phyloP scores from a whole-genome alignment of 345 rosid genomes.

The Orychophragmus violaceus region DNA sequence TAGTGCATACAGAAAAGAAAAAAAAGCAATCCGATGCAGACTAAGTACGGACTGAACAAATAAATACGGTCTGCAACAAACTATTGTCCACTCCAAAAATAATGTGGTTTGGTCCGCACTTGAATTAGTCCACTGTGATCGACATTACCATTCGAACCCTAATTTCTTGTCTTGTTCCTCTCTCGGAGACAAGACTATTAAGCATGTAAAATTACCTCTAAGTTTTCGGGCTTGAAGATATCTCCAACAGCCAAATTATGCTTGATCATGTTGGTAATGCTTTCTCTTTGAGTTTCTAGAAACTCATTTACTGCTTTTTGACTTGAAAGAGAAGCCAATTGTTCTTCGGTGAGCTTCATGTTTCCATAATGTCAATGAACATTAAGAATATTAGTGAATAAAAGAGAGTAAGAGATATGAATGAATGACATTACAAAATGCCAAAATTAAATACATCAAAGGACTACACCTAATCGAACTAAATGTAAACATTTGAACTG shows the following conservation, averaged over 20 bases:
- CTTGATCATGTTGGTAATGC: constrained; percentile 53
- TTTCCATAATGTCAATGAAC: constrained; percentile 43
- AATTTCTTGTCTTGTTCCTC: background rate
- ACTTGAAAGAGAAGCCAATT: constrained; percentile 70
- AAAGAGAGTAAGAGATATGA: background rate
- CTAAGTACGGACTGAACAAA: no score
- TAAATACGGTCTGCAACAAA: no score
- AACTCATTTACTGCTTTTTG: constrained; percentile 74
- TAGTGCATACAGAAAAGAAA: no score
- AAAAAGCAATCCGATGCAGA: no score
- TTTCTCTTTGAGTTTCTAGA: constrained; percentile 64
- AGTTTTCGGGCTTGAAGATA: constrained; percentile 68
- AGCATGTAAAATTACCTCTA: constrained; percentile 42
- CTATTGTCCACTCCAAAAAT: no score
- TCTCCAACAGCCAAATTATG: constrained; percentile 76
- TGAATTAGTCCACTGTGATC: no score
- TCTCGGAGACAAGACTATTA: background rate
- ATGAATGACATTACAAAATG: background rate
- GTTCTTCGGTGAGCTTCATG: constrained; percentile 69
- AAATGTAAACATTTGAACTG: background rate
- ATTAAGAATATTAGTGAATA: background rate
- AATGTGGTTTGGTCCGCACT: no score
- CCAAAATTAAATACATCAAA: background rate
- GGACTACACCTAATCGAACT: background rate
- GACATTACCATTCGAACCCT: no score